Evolutionary conservation across 441 rosid genomes (phyloP), one percentile per base, ranked within the genome.

Genomic region (Theobroma grandiflorum): DNA sequence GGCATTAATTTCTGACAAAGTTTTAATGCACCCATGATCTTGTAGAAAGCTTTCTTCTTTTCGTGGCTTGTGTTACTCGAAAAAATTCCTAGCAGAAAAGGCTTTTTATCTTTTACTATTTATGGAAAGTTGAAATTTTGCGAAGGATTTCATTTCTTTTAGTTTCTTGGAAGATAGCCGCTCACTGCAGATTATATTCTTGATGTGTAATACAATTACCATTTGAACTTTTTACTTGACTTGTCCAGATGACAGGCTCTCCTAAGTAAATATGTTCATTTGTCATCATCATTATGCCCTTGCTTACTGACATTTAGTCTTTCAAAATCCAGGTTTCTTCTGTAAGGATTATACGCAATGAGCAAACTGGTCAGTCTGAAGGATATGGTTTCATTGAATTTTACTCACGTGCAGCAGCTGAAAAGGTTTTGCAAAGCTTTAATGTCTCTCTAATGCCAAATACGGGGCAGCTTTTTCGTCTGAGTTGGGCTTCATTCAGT

Each of bases 371-470:
- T 73, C 90, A 85, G 67, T 88, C 96, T 2, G 96, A 92, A 82
- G 93, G 96, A 2, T 92, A 92, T 77, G 96, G 96, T 4, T 92
- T 91, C 74, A 87, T 91, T 62, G 96, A 92, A 86, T 92, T 92
- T 83, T 79, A 62, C 75, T 83, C 93, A 74, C 96, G 85, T 78
- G 88, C 84, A 64, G 76, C 86, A 49, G 96, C 96, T 69, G 96
- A 92, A 79, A 91, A 90, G 79, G 93, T 88, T 79, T 88, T 92
- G 84, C 92, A 89, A 82, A 87, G 76, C 82, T 92, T 82, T 65
- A 89, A 74, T 81, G 91, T 93, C 63, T 79, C 89, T 20, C 3
- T 77, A 74, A 92, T 92, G 96, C 96, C 96, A 47, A 91, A 89
- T 82, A 82, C 96, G 0, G 93, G 90, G 8, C 96, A 91, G 75